Evolutionary conservation across 2,329 filamentous ascomycete species (phyloP).

Genomic region (Davidsoniella virescens): DNA sequence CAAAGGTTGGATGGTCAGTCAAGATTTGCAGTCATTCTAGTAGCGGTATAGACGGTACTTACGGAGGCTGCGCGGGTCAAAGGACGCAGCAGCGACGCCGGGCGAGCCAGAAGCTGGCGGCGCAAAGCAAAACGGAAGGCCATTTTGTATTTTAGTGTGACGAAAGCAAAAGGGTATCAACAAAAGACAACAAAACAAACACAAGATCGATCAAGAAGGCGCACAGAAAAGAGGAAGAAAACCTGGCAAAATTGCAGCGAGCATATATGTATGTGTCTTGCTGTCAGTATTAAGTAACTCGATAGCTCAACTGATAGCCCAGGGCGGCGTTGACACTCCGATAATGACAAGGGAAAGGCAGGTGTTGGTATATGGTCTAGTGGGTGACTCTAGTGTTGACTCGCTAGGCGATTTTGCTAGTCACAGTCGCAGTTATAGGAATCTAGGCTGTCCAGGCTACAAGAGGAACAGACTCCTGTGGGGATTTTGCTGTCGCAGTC

Average conservation of each 20-base stretch:
- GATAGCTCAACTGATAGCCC: not conserved
- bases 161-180: constrained; percentile 2
- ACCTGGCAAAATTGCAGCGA: not conserved
- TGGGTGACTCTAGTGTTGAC: not conserved
- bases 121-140: constrained; percentile 25
- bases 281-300: not conserved
- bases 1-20: not conserved
- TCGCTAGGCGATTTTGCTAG: constrained; percentile 9
- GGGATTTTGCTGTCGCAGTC: no score
- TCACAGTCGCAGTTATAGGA: constrained; percentile 3
- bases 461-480: no score
- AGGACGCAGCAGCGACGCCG: constrained; percentile 19
- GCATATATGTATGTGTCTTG: not conserved
- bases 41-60: constrained; percentile 11
- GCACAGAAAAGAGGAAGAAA: not conserved
- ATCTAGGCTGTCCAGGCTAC: no score
- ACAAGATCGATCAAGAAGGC: not conserved
- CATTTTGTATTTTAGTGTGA: constrained; percentile 19
- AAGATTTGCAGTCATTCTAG: not conserved
- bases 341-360: not conserved
- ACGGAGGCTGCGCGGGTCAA: constrained; percentile 23
- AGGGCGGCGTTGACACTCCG: constrained; percentile 11
- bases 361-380: not conserved
- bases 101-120: constrained; percentile 21
- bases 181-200: not conserved